phyloP scores from a whole-genome alignment of 2,329 filamentous ascomycete species.

The Aspergillus udagawae region DNA sequence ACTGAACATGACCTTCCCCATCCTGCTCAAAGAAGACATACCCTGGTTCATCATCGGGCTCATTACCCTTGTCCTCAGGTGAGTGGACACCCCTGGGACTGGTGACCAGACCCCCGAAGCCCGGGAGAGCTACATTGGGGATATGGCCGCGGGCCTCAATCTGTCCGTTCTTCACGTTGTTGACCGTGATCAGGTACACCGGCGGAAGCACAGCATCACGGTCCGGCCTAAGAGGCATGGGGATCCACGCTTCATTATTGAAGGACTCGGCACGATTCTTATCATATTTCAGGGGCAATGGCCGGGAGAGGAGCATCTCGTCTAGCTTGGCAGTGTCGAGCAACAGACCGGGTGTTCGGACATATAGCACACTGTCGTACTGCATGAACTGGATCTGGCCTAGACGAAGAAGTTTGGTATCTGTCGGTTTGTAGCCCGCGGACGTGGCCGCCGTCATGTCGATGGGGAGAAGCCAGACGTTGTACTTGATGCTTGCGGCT shows the following conservation, averaged over 20 bases:
- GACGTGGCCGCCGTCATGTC: conserved; percentile 34
- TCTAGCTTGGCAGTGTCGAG: conserved; percentile 38
- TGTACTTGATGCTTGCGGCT: conserved; percentile 36
- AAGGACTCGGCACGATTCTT: conserved; percentile 31
- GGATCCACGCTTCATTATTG: conserved; percentile 36
- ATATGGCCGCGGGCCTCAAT: conserved; percentile 38
- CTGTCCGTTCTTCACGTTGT: conserved; percentile 28
- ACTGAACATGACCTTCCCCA: conserved; percentile 27
- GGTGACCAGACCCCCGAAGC: conserved; percentile 30
- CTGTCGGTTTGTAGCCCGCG: conserved; percentile 29
- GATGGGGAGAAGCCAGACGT: conserved; percentile 39
- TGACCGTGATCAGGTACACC: conserved; percentile 37
- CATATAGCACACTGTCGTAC: conserved; percentile 43
- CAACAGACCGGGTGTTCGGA: conserved; percentile 40
- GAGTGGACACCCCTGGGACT: conserved; percentile 19
- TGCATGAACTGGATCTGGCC: conserved; percentile 38
- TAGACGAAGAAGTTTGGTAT: conserved; percentile 35
- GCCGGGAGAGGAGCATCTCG: conserved; percentile 31
- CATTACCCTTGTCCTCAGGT: conserved; percentile 4
- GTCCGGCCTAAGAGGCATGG: conserved; percentile 32
- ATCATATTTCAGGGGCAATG: conserved; percentile 31
- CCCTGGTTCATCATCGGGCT: conserved; percentile 20
- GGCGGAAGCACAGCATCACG: conserved; percentile 29
- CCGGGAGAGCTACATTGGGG: conserved; percentile 29
- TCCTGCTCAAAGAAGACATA: conserved; percentile 42